These are phyloP conservation scores for Dipodascus albidus DNA, from an alignment of 805 yeast species.

Conservation along the genomic window DNA sequence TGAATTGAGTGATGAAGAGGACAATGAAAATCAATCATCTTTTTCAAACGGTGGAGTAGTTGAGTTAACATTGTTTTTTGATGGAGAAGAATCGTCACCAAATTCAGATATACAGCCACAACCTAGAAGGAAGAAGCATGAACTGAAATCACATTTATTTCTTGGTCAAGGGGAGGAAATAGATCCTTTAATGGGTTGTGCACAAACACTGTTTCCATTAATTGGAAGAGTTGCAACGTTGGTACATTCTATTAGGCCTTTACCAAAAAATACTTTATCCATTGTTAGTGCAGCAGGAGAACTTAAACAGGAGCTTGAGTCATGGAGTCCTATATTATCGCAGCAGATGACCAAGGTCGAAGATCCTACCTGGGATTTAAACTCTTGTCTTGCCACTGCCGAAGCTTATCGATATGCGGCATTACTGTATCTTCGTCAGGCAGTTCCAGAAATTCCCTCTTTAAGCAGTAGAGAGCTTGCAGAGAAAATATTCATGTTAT, in stretches of 20 bases:
- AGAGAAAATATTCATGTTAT: constrained; percentile 43
- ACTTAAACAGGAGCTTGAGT: constrained; percentile 39
- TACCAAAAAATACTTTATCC: constrained; percentile 32
- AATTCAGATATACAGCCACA: neutral
- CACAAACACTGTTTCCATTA: constrained; percentile 50
- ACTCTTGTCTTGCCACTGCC: constrained; percentile 56
- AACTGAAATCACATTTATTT: constrained; percentile 32
- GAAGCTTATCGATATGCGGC: constrained; percentile 57
- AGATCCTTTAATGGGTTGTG: constrained; percentile 60
- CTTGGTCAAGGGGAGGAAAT: constrained; percentile 27
- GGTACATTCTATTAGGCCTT: constrained; percentile 36
- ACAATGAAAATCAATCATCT: constrained; percentile 4
- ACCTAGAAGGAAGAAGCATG: neutral
- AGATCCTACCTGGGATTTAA: constrained; percentile 42
- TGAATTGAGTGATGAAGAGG: constrained; percentile 11
- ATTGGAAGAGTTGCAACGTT: constrained; percentile 53
- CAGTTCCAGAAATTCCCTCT: constrained; percentile 59
- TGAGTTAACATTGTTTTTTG: neutral
- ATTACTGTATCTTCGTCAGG: constrained; percentile 50
- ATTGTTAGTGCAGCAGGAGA: constrained; percentile 45
- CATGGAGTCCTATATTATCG: constrained; percentile 44
- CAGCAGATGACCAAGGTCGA: constrained; percentile 24
- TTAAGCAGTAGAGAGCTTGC: constrained; percentile 43
- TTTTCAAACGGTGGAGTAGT: neutral
- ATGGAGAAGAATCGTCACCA: constrained; percentile 3